phyloP scores from a whole-genome alignment of 352 stramenopile genomes.

The Phytophthora sojae region DNA sequence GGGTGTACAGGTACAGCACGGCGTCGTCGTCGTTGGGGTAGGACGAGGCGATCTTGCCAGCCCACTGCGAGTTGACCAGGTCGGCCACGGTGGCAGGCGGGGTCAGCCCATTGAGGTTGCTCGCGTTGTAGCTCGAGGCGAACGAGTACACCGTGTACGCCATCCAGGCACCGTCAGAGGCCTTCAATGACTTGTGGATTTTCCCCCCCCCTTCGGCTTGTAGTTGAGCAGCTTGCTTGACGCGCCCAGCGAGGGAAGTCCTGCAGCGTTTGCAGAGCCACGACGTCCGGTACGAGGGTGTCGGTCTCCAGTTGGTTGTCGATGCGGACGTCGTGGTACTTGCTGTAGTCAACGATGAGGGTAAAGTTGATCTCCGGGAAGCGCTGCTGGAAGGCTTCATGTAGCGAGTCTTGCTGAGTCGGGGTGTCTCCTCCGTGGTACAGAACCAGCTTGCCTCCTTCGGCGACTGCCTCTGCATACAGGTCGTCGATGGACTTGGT shows the following conservation, averaged over 20 bases:
- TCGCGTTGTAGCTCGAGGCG: slow-evolving; percentile 43
- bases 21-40: slow-evolving; percentile 66
- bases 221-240: slow-evolving; percentile 50
- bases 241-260: slow-evolving; percentile 27
- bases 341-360: slow-evolving; percentile 65
- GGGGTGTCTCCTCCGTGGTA: slow-evolving; percentile 51
- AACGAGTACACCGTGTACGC: slow-evolving; percentile 48
- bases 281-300: slow-evolving; percentile 47
- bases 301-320: slow-evolving; percentile 67
- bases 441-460: slow-evolving; percentile 58
- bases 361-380: slow-evolving; percentile 71
- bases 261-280: slow-evolving; percentile 58
- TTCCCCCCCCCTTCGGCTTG: slow-evolving; percentile 49
- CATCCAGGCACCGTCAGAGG: slow-evolving; percentile 40
- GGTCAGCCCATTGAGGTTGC: slow-evolving; percentile 17
- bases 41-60: slow-evolving; percentile 49
- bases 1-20: slow-evolving; percentile 49
- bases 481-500: slow-evolving; percentile 32
- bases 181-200: slow-evolving; percentile 52
- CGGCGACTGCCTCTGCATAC: slow-evolving; percentile 23
- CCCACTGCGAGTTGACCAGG: slow-evolving; percentile 43
- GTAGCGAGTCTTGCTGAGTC: slow-evolving; percentile 34
- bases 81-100: slow-evolving; percentile 28
- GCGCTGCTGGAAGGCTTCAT: slow-evolving; percentile 29
- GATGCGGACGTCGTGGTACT: slow-evolving; percentile 63